phyloP scores from a whole-genome alignment of 257 asterid species.

The Solanum chaucha region DNA sequence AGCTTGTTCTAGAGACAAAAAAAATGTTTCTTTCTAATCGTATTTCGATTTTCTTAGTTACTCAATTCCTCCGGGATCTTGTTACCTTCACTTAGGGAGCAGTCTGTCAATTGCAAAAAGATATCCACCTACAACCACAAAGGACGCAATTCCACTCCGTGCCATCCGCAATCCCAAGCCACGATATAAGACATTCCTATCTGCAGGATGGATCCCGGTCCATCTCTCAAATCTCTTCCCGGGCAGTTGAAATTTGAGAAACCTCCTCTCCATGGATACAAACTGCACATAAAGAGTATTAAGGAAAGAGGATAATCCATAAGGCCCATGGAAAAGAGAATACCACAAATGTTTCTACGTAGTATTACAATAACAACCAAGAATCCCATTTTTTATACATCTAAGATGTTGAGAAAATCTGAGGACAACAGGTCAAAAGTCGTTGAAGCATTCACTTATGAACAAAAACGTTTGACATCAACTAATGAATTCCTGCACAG shows the following conservation, averaged over 20 bases:
- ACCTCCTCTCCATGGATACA: conserved; percentile 70
- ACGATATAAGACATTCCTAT: conserved; percentile 51
- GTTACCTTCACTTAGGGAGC: conserved; percentile 7
- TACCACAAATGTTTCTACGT: neutral
- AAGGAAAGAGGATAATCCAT: neutral
- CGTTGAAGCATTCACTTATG: neutral
- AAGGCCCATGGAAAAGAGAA: neutral
- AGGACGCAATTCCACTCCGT: conserved; percentile 74
- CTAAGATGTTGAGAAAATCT: neutral
- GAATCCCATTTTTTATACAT: neutral
- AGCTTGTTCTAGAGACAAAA: neutral
- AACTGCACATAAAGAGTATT: conserved; percentile 28
- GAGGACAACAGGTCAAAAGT: neutral
- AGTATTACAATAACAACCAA: neutral
- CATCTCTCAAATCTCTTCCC: conserved; percentile 83
- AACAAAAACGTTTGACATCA: neutral
- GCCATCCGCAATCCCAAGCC: conserved; percentile 82
- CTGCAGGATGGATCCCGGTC: conserved; percentile 83
- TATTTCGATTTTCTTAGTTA: neutral
- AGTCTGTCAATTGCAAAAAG: conserved; percentile 43
- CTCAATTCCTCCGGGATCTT: neutral
- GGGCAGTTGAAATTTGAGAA: conserved; percentile 65
- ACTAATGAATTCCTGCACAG: neutral
- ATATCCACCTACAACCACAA: conserved; percentile 67
- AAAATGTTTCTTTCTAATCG: neutral